Evolutionary conservation across 2,329 filamentous ascomycete genomes (phyloP).

Genomic region (Rhexocercosporidium sp.): DNA sequence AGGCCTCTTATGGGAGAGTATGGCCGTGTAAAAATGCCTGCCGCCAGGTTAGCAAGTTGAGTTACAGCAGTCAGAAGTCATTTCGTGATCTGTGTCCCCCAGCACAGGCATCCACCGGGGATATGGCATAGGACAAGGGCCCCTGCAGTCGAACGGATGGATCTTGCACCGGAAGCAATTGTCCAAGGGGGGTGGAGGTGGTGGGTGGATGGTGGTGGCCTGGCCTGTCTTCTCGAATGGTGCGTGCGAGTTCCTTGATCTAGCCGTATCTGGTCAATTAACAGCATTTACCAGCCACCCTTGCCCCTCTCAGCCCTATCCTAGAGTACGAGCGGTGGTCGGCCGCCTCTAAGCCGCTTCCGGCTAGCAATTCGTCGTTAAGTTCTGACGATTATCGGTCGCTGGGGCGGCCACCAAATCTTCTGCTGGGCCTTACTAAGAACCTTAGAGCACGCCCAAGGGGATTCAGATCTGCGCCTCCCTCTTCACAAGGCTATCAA

Average conservation of each 20-base stretch:
- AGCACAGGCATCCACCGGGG: background rate
- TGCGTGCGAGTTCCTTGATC: background rate
- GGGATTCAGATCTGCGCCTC: slow-evolving; percentile 1
- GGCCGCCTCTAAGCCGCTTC: slow-evolving; percentile 11
- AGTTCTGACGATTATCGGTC: slow-evolving; percentile 12
- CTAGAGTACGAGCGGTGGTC: background rate
- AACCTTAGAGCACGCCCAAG: slow-evolving; percentile 2
- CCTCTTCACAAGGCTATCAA: slow-evolving; percentile 3
- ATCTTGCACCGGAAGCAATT: slow-evolving; percentile 7
- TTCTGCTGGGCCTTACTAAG: slow-evolving; percentile 17
- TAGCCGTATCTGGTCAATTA: slow-evolving; percentile 2
- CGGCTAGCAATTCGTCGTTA: slow-evolving; percentile 3
- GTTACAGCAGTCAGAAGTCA: background rate
- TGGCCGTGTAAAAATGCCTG: background rate
- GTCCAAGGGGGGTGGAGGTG: slow-evolving; percentile 2
- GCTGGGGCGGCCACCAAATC: background rate
- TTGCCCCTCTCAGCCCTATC: slow-evolving; percentile 6
- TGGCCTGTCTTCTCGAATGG: slow-evolving; percentile 8
- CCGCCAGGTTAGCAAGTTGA: background rate
- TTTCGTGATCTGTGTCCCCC: slow-evolving; percentile 1
- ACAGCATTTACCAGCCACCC: background rate
- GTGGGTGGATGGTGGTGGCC: too few species aligned
- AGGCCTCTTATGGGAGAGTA: background rate
- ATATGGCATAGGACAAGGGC: background rate
- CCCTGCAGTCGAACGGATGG: background rate